A percentile compares a stretch with the other conserved stretches of the same genome.
phyloP scores from a whole-genome alignment of 2,329 filamentous ascomycete species.

The Sporothrix luriei region DNA sequence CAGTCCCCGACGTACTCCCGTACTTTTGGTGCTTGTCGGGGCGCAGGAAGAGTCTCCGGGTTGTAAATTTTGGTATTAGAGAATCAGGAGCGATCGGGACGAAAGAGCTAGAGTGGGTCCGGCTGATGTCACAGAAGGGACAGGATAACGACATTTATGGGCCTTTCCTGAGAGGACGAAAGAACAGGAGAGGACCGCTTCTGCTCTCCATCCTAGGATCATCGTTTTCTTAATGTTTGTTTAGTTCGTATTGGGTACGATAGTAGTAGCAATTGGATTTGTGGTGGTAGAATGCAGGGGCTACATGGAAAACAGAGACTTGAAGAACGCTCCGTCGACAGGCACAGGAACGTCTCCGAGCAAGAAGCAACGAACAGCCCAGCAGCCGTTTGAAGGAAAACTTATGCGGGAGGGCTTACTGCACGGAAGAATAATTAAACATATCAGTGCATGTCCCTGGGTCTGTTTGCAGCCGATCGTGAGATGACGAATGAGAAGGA shows the following conservation, averaged over 20 bases:
- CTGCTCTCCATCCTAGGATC: background rate
- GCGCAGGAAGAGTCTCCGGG: background rate
- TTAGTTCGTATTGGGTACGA: background rate
- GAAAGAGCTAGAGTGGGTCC: constrained; percentile 26
- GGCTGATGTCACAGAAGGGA: constrained; percentile 28
- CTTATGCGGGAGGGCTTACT: constrained; percentile 9
- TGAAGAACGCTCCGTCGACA: background rate
- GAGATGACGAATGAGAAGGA: background rate
- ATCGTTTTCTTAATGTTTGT: background rate
- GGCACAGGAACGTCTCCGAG: background rate
- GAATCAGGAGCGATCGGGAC: constrained; percentile 7
- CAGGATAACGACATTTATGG: constrained; percentile 6
- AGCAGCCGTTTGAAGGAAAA: background rate
- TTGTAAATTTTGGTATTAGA: background rate
- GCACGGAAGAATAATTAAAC: background rate
- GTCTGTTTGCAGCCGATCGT: background rate
- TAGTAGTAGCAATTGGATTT: background rate
- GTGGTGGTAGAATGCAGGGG: background rate
- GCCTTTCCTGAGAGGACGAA: background rate
- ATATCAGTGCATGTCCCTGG: too few relatives aligned
- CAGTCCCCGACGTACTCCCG: background rate
- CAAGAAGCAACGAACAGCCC: background rate
- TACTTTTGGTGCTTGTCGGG: background rate
- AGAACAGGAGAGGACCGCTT: background rate
- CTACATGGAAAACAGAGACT: background rate